Evolutionary conservation across 2,329 filamentous ascomycete genomes (phyloP), one percentile per base, ranked within the genome.

Genomic region (Sarocladiaceae sp.): DNA sequence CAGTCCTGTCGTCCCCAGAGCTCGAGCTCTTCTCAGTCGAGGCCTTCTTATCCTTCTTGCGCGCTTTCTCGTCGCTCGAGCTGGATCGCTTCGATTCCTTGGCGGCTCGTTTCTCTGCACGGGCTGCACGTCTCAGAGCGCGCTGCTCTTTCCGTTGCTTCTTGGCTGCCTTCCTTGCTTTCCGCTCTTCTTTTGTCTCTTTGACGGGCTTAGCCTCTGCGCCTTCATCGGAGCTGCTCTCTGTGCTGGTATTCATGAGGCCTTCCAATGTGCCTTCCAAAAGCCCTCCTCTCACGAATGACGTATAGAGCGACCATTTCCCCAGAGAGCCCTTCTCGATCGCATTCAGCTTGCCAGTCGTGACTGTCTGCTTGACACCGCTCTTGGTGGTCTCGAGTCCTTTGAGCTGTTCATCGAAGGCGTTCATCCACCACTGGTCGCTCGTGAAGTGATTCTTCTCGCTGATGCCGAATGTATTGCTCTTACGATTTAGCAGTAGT

Each of bases 371-470:
- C 59, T 44, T 51, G 23, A 79, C 70, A 52, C 83, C 72, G 22
- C 77, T 76, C 11, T 37, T 50, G 12, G 47, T 50, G 1, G 80
- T 83, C 64, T 88, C 87, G 51, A 96, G 78, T 3, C 86, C 88
- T 68, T 94, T 88, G 58, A 97, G 74, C 52, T 92, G 91, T 66
- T 91, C 86, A 69, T 97, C 93, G 60, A 96, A 97, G 11, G 94
- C 94, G 54, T 90, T 87, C 70, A 96, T 78, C 94, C 94, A 99
- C 94, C 94, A 99, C 67, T 96, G 91, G 65, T 97, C 93, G 60
- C 77, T 81, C 20, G 79, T 81, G 56, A 77, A 77, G 56, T 83
- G 79, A 53, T 78, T 75, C 67, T 89, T 90, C 65, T 88, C 84
- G 52, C 93, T 93, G 4, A 97, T 75, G 22, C 93, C 93, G 51